Conservation (phyloP, 73 alveolate genomes). For the Tetrahymena thermophila region DNA sequence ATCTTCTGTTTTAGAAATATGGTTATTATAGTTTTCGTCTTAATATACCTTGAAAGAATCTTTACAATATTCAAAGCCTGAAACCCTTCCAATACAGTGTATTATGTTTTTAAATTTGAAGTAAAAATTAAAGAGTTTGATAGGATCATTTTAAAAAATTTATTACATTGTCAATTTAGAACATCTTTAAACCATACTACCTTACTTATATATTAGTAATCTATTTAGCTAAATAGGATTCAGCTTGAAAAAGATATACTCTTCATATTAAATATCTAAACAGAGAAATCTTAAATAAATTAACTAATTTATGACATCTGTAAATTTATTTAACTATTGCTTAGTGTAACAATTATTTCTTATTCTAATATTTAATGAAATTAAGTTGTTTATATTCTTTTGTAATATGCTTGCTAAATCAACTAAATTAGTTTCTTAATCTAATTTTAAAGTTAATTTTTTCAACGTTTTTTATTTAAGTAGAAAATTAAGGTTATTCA, state of each 20-base stretch:
- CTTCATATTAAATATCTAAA: background rate
- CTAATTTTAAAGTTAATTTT: background rate
- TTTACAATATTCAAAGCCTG: background rate
- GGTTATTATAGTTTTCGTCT: background rate
- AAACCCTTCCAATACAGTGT: background rate
- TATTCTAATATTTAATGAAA: background rate
- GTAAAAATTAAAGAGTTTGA: background rate
- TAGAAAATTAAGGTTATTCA: background rate
- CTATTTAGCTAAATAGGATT: background rate
- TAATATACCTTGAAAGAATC: background rate
- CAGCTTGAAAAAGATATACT: background rate
- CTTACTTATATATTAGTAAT: background rate
- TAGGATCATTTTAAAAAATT: background rate
- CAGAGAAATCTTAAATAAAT: background rate
- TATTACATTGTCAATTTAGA: background rate
- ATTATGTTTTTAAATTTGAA: background rate
- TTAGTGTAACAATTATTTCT: background rate
- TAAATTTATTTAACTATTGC: background rate
- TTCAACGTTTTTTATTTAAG: background rate
- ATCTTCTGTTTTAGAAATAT: background rate
- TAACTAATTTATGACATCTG: background rate
- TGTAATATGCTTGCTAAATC: background rate
- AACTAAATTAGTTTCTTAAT: background rate
- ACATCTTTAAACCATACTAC: background rate
- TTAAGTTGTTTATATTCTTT: background rate